Evolutionary conservation across 1,284 basidiomycete genomes (phyloP), one percentile per base, ranked within the genome.

Genomic region (Rhodotorula sp.): DNA sequence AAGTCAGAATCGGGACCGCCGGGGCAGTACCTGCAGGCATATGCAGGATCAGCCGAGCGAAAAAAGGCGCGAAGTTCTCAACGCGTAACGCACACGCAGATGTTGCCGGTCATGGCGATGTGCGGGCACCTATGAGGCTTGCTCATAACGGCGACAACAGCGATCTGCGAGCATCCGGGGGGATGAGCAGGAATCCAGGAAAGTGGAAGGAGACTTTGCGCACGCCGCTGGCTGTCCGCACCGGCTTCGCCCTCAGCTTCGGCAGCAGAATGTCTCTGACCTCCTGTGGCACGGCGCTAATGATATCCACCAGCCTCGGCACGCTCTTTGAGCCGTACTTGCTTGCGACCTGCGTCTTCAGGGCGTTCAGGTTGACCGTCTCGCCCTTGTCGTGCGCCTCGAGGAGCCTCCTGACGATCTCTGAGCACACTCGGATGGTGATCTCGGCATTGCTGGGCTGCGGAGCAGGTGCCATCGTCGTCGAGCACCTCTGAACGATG

Each of bases 21-120:
- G 20, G 96, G 96, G 79, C 96, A 99, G 81, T 99, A 99, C n/a
- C 91, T 93, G 70, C 13, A 30, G 29, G 54, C 44, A 32, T 46
- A 20, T 46, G 70, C 29, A 56, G 66, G 56, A 20, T 32, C 39
- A 30, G 19, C 8, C 9, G 29, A n/a, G 20, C 22, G n/a, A 52
- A 46, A 24, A 34, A 20, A 5, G 6, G 34, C 36, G 2, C n/a
- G 57, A 10, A 29, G 24, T 1, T 59, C 13, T 34, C 10, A 51
- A 17, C n/a, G 22, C 46, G 11, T n/a, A 30, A 82, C 88, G 75
- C 78, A 93, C 88, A 99, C 95, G 82, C 96, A 99, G 62, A 99
- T 98, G 79, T 99, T 98, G n/a, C 96, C 96, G 0, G 96, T 99
- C 90, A 99, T 95, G 10, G 96, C 96, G 69, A 99, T 99, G 82